Base-by-base conservation (phyloP, 495 filamentous ascomycete species). In the Hypoxylon cercidicola region DNA sequence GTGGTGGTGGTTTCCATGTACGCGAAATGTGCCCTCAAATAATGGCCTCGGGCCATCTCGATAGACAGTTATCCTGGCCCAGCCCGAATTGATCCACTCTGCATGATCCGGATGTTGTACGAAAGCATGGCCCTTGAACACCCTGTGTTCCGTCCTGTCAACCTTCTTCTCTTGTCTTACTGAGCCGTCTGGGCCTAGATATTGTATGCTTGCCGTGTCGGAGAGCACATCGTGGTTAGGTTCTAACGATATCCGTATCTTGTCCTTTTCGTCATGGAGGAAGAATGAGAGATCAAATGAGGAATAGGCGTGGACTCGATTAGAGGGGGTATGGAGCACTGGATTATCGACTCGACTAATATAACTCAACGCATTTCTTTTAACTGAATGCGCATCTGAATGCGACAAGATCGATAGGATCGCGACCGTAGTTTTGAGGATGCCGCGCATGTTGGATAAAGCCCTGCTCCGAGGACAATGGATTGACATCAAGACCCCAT, bases 201-300 rank as follows among this genome's bases (percentile, higher is more conserved):
- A 90, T 45, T 87, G 81, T 4, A 99, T 77, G 44, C 78, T 86
- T 1, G 93, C 91, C 70, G 90, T 89, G 1, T 90, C 87, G 20
- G 87, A 82, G 20, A 97, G 80, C 52, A 98, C 90, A 76, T 97
- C 92, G 76, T 96, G 87, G 70, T 97, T 99, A 21, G 95, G 95
- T 74, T 97, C 89, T 34, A 98, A 84, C 47, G 85, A 82, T 43
- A 99, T 84, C 65, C 91, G 92, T 60, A 98, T 79, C 45, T 85
- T 84, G 67, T 93, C 87, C 56, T 81, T 75, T 40, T 84, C 81
- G 62, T 85, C 79, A 66, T 91, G 88, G 40, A 97, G 76, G 41
- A 82, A 78, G 75, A 99, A 97, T 25, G 85, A 86, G 63, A 98
- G 76, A 69, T 95, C 90, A 75, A 98, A 98, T 16, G 86, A 79